Evolutionary conservation across 2,329 filamentous ascomycete genomes (phyloP), one percentile per base, ranked within the genome.

Genomic region (Clonostachys chloroleuca): DNA sequence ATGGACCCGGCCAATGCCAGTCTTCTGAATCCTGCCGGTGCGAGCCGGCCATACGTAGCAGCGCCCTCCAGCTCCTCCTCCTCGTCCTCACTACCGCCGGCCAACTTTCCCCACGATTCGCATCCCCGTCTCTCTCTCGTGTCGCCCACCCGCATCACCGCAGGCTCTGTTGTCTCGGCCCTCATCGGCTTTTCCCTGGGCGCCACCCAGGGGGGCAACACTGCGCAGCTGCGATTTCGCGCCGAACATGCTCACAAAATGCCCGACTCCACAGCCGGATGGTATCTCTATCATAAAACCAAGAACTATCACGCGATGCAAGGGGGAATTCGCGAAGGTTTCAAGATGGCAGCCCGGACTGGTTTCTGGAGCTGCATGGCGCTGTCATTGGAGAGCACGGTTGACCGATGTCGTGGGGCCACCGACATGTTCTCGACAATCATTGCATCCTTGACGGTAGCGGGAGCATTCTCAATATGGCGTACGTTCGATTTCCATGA

Each of bases 211-310:
- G 90, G 89, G 20, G 84, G 84, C 49, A 84, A 84, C 59, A 83
- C 80, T 62, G 81, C 89, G 1, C 85, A 87, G 45, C 76, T 95
- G 49, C 86, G 87, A 37, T 99, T 96, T 72, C 86, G 92, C 47
- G 94, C 94, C 50, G 94, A 99, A 69, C 95, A 99, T 62, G 91
- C 94, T 1, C 94, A 99, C 74, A 88, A 92, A 54, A 83, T 96
- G 52, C 94, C 94, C 17, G 84, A 81, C 5, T 85, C 85, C 2
- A 84, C 89, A 24, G 82, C 84, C 3, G 92, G 91, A 16, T 99
- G 94, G 94, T 99, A 92, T 63, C 80, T 97, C n/a, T 99, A 99
- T 67, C 92, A 97, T 74, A 96, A 96, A 70, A 89, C 84, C 63
- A 97, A 97, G 68, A 97, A 96, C 68, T 97, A 99, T 71, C 83